Percentiles rank a stretch among this genome's conserved stretches.
phyloP scores from a whole-genome alignment of 1,284 basidiomycete species.

The Cutaneotrichosporon cutaneum region DNA sequence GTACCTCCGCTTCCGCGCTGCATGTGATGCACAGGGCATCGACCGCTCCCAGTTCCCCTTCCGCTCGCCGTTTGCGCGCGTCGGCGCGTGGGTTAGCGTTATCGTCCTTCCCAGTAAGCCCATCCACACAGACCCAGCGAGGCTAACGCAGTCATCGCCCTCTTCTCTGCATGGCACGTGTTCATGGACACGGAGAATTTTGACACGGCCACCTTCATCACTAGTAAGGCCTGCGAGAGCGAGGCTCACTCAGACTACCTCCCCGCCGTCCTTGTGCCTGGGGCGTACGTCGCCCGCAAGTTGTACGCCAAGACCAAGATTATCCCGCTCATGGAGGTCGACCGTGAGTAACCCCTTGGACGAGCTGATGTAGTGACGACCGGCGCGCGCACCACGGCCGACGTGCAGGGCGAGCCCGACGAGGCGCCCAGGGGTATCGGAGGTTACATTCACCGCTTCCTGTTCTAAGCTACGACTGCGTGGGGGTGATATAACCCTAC shows the following conservation, averaged over 20 bases:
- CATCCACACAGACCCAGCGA: not conserved
- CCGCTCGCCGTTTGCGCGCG: not conserved
- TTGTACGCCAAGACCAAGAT: conserved; percentile 7
- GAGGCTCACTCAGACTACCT: conserved; percentile 8
- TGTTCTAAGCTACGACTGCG: conserved; percentile 6
- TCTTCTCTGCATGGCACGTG: conserved; percentile 13
- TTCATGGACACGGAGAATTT: conserved; percentile 8
- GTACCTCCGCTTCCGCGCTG: conserved; percentile 33
- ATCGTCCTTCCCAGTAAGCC: conserved; percentile 3
- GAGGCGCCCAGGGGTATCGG: conserved; percentile 4
- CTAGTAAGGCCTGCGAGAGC: not conserved
- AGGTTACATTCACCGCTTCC: conserved; percentile 1
- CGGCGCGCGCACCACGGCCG: conserved; percentile 3
- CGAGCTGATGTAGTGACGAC: not conserved
- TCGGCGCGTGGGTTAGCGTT: conserved; percentile 5
- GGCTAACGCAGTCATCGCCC: not conserved
- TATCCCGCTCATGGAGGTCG: not conserved
- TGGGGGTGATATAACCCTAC: too few species aligned
- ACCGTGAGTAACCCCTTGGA: not conserved
- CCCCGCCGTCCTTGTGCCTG: conserved; percentile 10
- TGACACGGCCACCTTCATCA: conserved; percentile 8
- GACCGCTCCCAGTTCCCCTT: not conserved
- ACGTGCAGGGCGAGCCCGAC: not conserved
- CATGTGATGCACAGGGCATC: not conserved
- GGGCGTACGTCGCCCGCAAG: conserved; percentile 11